These are phyloP conservation scores for Globisporangium alternatum DNA, from an alignment of 352 stramenopile species.

Conservation along the genomic window DNA sequence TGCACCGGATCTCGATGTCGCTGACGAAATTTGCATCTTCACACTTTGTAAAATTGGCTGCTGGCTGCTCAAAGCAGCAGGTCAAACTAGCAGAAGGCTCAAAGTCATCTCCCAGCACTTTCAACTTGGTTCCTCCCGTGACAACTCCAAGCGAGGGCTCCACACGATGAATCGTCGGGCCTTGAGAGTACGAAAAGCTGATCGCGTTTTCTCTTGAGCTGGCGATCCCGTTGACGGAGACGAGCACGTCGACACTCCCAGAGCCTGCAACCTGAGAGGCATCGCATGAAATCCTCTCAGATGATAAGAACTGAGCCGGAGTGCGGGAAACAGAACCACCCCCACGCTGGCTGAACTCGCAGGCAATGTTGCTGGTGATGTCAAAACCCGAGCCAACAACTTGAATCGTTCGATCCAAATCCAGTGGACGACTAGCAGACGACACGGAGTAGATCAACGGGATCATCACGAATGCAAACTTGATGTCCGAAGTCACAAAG, in stretches of 20 bases:
- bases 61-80: slow-evolving; percentile 48
- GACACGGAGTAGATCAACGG: slow-evolving; percentile 45
- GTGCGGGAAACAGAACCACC: not conserved
- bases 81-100: slow-evolving; percentile 26
- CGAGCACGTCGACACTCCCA: slow-evolving; percentile 20
- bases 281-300: slow-evolving; percentile 21
- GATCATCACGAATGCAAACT: slow-evolving; percentile 47
- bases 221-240: slow-evolving; percentile 30
- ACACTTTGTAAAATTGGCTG: slow-evolving; percentile 16
- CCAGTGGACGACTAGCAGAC: slow-evolving; percentile 29
- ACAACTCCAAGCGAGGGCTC: slow-evolving; percentile 44
- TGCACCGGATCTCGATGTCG: slow-evolving; percentile 28
- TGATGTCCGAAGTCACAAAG: slow-evolving; percentile 26
- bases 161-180: slow-evolving; percentile 32
- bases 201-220: slow-evolving; percentile 20
- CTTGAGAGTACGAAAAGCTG: slow-evolving; percentile 32
- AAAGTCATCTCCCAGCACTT: slow-evolving; percentile 50
- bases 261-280: slow-evolving; percentile 15
- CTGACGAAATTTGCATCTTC: slow-evolving; percentile 29
- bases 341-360: slow-evolving; percentile 27
- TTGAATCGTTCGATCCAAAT: slow-evolving; percentile 31
- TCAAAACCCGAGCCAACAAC: slow-evolving; percentile 30
- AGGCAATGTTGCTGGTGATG: slow-evolving; percentile 23
- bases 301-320: slow-evolving; percentile 22
- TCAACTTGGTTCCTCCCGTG: slow-evolving; percentile 23